Base-by-base conservation (phyloP, 1,284 basidiomycete species). In the Anthracocystis panici-leucophaei region DNA sequence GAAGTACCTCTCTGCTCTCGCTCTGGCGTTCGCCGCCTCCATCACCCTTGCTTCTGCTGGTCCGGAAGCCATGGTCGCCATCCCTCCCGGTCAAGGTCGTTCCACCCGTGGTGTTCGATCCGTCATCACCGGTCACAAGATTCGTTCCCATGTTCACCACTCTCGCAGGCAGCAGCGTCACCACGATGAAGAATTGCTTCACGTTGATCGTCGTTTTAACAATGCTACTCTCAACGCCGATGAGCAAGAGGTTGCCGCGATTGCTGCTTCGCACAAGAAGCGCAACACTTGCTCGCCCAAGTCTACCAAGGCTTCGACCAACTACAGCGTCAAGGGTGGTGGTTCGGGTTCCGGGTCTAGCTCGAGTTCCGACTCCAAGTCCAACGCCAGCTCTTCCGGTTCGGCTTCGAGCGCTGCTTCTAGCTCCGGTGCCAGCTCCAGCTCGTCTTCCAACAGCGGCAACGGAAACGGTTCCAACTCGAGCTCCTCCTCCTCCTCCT, bases 81-180 rank as follows among this genome's bases (percentile, higher is more conserved):
- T 71, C 48, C 64, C 67, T 41, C 70, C 67, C n/a, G 75, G 70
- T 51, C 75, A 77, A 44, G 66, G 75, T 38, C 70, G 66, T 21
- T 63, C 60, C 66, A 71, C 53, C 55, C 63, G 60, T 27, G 67
- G 70, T 55, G 62, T 77, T 44, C 70, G 71, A 14, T 68, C 66
- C 66, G 63, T 77, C 59, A 70, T 77, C 60, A 73, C 75, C n/a
- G 75, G 75, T 33, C 75, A 73, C 59, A 77, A 77, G 70, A 73
- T 77, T 40, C 75, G 75, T 18, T 69, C 65, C 11, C 75, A 77
- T 48, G 54, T 56, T 14, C 75, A 73, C 65, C 74, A 68, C 65
- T 72, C 74, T 54, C 74, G 68, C 42, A 46, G 73, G 31, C 66
- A 66, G 18, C 45, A 52, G 20, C 56, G 46, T 25, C 56, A 57